phyloP scores from a whole-genome alignment of 139 green algal species.

The Deuterostichococcus epilithicus region DNA sequence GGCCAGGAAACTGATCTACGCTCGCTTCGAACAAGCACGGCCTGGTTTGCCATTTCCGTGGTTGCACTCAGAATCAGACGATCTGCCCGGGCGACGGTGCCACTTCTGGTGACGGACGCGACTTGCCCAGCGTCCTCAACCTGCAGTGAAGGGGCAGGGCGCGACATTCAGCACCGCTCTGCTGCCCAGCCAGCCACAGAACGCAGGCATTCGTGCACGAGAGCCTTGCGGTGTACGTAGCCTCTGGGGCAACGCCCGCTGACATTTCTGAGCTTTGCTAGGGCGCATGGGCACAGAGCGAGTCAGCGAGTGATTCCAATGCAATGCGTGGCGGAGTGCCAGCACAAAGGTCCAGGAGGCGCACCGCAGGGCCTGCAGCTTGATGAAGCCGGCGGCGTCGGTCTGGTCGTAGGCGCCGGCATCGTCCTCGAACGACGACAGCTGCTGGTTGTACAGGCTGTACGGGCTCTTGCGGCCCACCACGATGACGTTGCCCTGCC shows the following conservation, averaged over 20 bases:
- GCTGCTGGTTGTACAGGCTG: constrained; percentile 81
- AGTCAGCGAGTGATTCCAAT: too few species aligned
- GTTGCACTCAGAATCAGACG: too few species aligned
- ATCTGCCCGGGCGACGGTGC: not conserved
- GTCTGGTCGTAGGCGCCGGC: constrained; percentile 86
- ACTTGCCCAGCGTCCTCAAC: not conserved
- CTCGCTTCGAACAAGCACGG: too few species aligned
- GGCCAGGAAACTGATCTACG: too few species aligned
- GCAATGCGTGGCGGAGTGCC: not conserved
- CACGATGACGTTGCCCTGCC: constrained; percentile 72
- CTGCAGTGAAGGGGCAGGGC: not conserved
- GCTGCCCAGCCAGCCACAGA: too few species aligned
- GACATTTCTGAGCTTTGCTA: not conserved
- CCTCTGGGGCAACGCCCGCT: not conserved
- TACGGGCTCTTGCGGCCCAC: constrained; percentile 65
- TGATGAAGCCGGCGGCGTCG: constrained; percentile 93
- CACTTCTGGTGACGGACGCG: not conserved
- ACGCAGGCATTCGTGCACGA: not conserved
- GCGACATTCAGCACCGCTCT: not conserved
- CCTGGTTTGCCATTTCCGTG: too few species aligned
- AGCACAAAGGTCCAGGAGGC: not conserved
- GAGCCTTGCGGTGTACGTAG: too few species aligned
- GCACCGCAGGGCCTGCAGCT: constrained; percentile 41
- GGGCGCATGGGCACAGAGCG: not conserved
- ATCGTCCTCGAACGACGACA: constrained; percentile 97